A percentile compares a stretch with the other conserved stretches of the same genome.
These are phyloP conservation scores for Zarea fungicola DNA, from an alignment of 2,329 filamentous ascomycete species.

Conservation along the genomic window DNA sequence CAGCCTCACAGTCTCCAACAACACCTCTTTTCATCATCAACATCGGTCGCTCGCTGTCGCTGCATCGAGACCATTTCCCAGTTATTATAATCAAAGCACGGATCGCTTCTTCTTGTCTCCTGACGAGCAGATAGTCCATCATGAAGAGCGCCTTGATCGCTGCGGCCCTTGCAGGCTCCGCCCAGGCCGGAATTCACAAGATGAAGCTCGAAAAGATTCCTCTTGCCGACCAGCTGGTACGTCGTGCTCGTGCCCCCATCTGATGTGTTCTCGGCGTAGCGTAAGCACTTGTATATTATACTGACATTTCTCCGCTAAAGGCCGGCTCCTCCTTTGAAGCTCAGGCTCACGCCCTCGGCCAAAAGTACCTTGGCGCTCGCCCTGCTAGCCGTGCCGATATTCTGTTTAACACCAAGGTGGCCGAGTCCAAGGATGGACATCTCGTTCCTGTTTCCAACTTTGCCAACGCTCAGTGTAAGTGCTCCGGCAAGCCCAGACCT, in stretches of 20 bases:
- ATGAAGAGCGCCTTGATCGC: slow-evolving; percentile 87
- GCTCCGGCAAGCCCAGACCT: neutral
- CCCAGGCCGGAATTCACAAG: slow-evolving; percentile 84
- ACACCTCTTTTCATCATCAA: slow-evolving; percentile 3
- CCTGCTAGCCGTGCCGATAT: slow-evolving; percentile 64
- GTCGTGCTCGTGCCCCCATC: slow-evolving; percentile 28
- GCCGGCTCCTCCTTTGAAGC: slow-evolving; percentile 71
- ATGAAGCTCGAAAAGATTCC: slow-evolving; percentile 97
- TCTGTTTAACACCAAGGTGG: slow-evolving; percentile 71
- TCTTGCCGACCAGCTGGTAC: slow-evolving; percentile 84
- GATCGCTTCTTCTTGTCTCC: neutral
- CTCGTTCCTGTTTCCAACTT: slow-evolving; percentile 93
- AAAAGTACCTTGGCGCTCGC: slow-evolving; percentile 89
- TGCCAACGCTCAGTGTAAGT: slow-evolving; percentile 95
- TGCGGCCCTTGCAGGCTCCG: slow-evolving; percentile 77
- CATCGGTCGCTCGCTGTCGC: neutral
- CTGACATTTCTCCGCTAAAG: slow-evolving; percentile 39
- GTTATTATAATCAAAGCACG: neutral
- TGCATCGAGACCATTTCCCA: slow-evolving; percentile 3
- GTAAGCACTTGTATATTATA: neutral
- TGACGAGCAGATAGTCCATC: slow-evolving; percentile 28
- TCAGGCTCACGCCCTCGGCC: slow-evolving; percentile 76
- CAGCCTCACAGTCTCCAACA: neutral
- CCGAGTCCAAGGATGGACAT: slow-evolving; percentile 64
- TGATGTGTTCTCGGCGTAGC: neutral